Base-by-base conservation (phyloP, 352 stramenopile genomes). In the Lagenidium giganteum region DNA sequence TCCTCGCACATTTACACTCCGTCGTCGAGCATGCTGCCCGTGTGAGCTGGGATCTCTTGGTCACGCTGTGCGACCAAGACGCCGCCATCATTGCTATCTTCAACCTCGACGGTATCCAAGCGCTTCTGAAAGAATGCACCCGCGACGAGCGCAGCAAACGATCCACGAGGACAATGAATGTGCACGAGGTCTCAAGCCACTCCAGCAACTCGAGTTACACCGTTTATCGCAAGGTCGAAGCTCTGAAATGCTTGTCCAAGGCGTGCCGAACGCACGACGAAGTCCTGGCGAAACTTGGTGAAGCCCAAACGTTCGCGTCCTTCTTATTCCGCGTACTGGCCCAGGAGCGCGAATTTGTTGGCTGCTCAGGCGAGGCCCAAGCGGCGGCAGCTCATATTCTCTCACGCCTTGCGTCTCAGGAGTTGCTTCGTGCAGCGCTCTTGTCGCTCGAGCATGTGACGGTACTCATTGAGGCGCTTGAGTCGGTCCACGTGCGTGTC, bases 211-310 rank as follows among this genome's bases (percentile, higher is more conserved):
- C n/a, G n/a, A 61, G 29, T 11, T 36, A 51, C 21, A 25, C 26
- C 3, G 41, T 48, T 1, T 78, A 70, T 30, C 48, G 61, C 34
- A 45, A 64, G 11, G 62, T 75, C 20, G 75, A 86, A 27, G 65
- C 67, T n/a, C 61, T 88, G 29, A 85, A 86, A 33, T 88, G 75
- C 38, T 44, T 88, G 1, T 83, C 72, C 2, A 81, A 77, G 23
- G 55, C 70, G 8, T 55, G 59, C 21, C 42, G 52, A 5, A 71
- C 55, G 4, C 72, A 84, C 16, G 72, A 88, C 28, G 75, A 88
- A 40, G 72, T 88, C 6, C 47, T 88, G 14, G 30, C 77, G n/a
- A 84, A 84, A 54, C 70, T 86, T 47, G 68, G 70, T 6, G 66
- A 72, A 25, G 61, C 61, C 7, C 31, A 60, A 8, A 62, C 54